Evolutionary conservation across 345 rosid genomes (phyloP), one percentile per base, ranked within the genome.

Genomic region (Salix purpurea): DNA sequence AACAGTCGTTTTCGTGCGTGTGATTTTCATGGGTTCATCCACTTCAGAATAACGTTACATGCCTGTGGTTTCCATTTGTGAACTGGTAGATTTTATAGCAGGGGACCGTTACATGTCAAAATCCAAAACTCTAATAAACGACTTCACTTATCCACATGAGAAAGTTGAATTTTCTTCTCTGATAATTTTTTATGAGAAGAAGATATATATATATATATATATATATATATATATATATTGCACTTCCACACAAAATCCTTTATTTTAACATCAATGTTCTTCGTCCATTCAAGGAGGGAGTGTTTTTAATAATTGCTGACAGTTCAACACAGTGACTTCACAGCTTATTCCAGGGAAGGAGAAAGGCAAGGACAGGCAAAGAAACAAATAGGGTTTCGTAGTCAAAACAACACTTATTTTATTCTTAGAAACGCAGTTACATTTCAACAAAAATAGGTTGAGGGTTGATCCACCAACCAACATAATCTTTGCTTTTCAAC

Each of bases 391-490:
- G 60, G 46, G 79, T 69, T 76, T 76, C 58, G 40, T 40, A 58
- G 76, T 77, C 76, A 71, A 71, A 72, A 19, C 28, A 77, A 32
- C 56, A 72, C 39, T 72, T 40, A 34, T 72, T 72, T 67, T 73
- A 40, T 72, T 66, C 76, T 65, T 72, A 72, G 50, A 74, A 50
- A 42, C 26, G 36, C 64, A 39, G 65, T 71, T 77, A 70, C 71
- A 40, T 42, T 50, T 65, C 74, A 70, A 79, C 81, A 65, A 65
- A 50, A n/a, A 44, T 36, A 77, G 75, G 81, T 74, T 71, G 81
- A 74, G 75, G 79, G 79, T 62, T 21, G 77, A 67, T 70, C 69
- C 72, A 83, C 81, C 86, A 71, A 80, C 83, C 83, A 83, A 80
- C 83, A 83, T 77, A 70, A 80, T 77, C 74, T 61, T 77, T 83